Conservation (phyloP, 345 rosid species). For the Erucastrum elatum region DNA sequence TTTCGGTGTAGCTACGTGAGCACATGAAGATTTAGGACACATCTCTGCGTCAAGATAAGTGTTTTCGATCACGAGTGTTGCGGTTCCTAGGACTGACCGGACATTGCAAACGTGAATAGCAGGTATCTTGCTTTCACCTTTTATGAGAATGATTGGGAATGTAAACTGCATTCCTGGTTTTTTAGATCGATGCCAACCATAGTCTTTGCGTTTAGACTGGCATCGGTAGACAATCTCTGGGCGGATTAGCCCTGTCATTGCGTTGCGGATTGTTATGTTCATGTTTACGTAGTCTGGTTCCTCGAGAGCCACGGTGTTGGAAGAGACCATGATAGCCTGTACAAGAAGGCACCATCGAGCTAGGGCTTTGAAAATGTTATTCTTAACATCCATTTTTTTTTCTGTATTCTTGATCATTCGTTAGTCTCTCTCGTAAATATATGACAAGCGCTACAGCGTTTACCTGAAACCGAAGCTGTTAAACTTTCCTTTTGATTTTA, state of each 20-base stretch:
- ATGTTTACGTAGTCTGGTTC: slow-evolving; percentile 35
- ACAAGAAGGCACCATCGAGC: background rate
- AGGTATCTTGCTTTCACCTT: slow-evolving; percentile 34
- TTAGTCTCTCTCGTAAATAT: background rate
- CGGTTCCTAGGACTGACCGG: slow-evolving; percentile 32
- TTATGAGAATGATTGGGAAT: slow-evolving; percentile 29
- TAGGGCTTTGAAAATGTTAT: slow-evolving; percentile 17
- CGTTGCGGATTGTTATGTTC: slow-evolving; percentile 39
- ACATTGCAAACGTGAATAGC: slow-evolving; percentile 36
- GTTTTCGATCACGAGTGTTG: slow-evolving; percentile 37
- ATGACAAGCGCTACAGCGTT: background rate
- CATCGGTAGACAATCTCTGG: slow-evolving; percentile 33
- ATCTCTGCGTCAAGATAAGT: slow-evolving; percentile 32
- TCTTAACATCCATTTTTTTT: slow-evolving; percentile 8
- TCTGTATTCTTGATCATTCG: background rate
- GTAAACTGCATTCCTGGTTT: slow-evolving; percentile 28
- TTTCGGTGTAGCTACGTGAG: slow-evolving; percentile 30
- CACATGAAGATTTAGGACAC: slow-evolving; percentile 35
- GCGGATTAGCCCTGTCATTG: slow-evolving; percentile 29
- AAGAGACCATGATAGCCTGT: background rate
- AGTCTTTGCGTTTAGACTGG: slow-evolving; percentile 37
- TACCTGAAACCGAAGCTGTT: slow-evolving; percentile 28
- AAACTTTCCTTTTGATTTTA: background rate
- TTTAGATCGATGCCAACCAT: slow-evolving; percentile 37
- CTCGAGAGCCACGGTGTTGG: background rate